phyloP scores from a whole-genome alignment of 2,329 filamentous ascomycete species.

The Periconia macrospinosa region DNA sequence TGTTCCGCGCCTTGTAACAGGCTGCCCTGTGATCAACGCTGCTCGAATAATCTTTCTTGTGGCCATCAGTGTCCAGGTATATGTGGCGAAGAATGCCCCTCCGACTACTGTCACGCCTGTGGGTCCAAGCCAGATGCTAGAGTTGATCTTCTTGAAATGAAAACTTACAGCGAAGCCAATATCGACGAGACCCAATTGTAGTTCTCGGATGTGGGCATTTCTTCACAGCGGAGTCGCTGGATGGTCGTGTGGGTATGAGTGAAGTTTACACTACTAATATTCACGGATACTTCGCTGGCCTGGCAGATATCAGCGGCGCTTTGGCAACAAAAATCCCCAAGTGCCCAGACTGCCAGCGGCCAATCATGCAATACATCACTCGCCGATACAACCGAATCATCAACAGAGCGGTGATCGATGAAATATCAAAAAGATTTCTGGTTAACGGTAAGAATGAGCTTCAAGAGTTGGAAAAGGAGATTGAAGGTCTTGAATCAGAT shows the following conservation, averaged over 20 bases:
- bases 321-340: slow-evolving; percentile 26
- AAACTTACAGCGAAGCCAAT: slow-evolving; percentile 27
- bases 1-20: slow-evolving; percentile 38
- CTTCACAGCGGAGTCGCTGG: slow-evolving; percentile 33
- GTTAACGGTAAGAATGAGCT: slow-evolving; percentile 30
- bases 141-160: slow-evolving; percentile 30
- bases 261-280: no score
- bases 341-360: slow-evolving; percentile 38
- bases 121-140: slow-evolving; percentile 15
- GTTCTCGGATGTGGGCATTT: slow-evolving; percentile 35
- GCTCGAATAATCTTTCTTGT: slow-evolving; percentile 26
- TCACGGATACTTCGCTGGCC: slow-evolving; percentile 19
- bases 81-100: slow-evolving; percentile 33
- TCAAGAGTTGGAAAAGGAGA: slow-evolving; percentile 19
- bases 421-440: slow-evolving; percentile 43
- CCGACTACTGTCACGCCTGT: slow-evolving; percentile 26
- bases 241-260: slow-evolving; percentile 28
- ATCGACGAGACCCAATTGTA: slow-evolving; percentile 33
- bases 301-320: slow-evolving; percentile 27
- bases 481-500: slow-evolving; percentile 16
- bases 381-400: slow-evolving; percentile 44
- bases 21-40: slow-evolving; percentile 34
- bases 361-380: slow-evolving; percentile 35
- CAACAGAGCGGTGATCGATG: slow-evolving; percentile 41
- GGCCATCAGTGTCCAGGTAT: slow-evolving; percentile 37